phyloP scores from a whole-genome alignment of 1,139 yeast genomes.

The Saccharomyces pastorianus region DNA sequence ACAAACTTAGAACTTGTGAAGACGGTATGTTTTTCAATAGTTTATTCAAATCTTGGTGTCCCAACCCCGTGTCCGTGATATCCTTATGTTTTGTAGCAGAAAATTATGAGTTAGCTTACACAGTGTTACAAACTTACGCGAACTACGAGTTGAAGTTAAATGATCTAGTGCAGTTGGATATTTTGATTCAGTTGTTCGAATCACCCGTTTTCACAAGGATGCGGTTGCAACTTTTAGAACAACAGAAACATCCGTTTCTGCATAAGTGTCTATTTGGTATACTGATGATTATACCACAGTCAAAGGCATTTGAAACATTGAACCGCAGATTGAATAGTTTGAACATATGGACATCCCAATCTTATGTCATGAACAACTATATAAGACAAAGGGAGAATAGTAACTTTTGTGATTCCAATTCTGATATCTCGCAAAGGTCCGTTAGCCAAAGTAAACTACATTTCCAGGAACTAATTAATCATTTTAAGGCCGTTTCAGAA shows the following conservation, averaged over 20 bases:
- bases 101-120: constrained; percentile 80
- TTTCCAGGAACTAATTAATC: constrained; percentile 23
- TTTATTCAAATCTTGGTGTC: constrained; percentile 86
- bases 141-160: constrained; percentile 63
- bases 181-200: constrained; percentile 69
- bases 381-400: constrained; percentile 4
- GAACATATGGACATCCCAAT: constrained; percentile 24
- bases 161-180: constrained; percentile 68
- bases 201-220: constrained; percentile 87
- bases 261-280: constrained; percentile 88
- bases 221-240: constrained; percentile 80
- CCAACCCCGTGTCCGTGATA: constrained; percentile 81
- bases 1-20: constrained; percentile 51
- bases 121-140: constrained; percentile 65
- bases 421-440: constrained; percentile 15
- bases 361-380: constrained; percentile 8
- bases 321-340: constrained; percentile 58
- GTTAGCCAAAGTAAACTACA: constrained; percentile 20
- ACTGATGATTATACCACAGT: constrained; percentile 90
- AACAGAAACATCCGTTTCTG: constrained; percentile 71
- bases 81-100: constrained; percentile 82
- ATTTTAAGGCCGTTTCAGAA: constrained; percentile 22
- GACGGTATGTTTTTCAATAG: constrained; percentile 70
- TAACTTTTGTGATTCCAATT: constrained; percentile 10
- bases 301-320: constrained; percentile 78